These are phyloP conservation scores for Periconia sp. DNA, from an alignment of 2,329 filamentous ascomycete genomes.

Conservation along the genomic window DNA sequence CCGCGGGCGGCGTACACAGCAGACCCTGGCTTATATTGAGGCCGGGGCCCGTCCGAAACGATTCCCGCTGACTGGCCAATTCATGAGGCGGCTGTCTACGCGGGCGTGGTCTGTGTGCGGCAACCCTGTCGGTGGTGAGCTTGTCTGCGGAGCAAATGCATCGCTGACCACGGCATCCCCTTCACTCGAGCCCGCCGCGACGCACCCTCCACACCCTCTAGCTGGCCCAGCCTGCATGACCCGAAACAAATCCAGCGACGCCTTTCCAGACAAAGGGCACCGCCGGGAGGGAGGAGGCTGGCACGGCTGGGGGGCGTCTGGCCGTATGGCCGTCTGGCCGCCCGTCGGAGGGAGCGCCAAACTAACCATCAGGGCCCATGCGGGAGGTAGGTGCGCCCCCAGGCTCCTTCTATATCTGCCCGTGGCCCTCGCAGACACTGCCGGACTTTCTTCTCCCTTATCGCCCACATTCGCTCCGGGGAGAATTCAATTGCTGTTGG, in stretches of 20 bases:
- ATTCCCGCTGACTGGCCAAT: conserved; percentile 3
- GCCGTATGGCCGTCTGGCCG: no score
- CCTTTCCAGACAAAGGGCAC: no score
- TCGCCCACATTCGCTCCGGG: conserved; percentile 39
- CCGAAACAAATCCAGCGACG: no score
- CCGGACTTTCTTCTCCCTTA: conserved; percentile 19
- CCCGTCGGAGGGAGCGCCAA: conserved; percentile 5
- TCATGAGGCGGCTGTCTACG: conserved; percentile 1
- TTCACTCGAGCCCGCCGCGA: not conserved
- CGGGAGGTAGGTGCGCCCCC: conserved; percentile 18
- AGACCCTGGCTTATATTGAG: conserved; percentile 3
- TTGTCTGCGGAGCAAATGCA: not conserved
- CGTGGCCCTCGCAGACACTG: conserved; percentile 11
- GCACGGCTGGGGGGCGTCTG: no score
- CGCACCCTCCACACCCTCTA: not conserved
- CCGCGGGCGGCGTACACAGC: not conserved
- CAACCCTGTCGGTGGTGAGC: conserved; percentile 5
- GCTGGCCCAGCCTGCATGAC: not conserved
- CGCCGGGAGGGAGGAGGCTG: not conserved
- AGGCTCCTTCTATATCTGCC: conserved; percentile 37
- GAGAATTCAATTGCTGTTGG: conserved; percentile 5
- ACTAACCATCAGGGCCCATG: conserved; percentile 6
- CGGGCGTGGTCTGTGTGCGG: not conserved
- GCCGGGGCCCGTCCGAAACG: conserved; percentile 3
- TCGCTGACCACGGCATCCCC: not conserved